Evolutionary conservation across 129 eudicot species (phyloP).

Genomic region (Ambrosia artemisiifolia): DNA sequence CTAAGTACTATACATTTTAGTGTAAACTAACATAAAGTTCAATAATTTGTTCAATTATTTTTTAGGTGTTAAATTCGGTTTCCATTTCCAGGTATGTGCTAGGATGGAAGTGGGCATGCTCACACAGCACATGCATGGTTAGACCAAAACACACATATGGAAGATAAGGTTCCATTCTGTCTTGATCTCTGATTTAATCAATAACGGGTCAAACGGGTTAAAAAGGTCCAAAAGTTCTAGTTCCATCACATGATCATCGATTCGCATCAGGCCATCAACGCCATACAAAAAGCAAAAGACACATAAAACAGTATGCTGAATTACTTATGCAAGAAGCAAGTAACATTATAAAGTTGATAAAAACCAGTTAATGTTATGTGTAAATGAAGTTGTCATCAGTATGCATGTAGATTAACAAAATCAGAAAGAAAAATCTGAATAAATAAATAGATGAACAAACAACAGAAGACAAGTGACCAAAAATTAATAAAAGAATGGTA

Average conservation of each 20-base stretch:
- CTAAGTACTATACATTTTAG: constrained; percentile 16
- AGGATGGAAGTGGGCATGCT: constrained; percentile 52
- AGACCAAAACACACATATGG: constrained; percentile 49
- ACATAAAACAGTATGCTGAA: constrained; percentile 12
- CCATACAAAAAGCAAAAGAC: background rate
- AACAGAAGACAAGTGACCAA: constrained; percentile 11
- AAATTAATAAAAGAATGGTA: constrained; percentile 59
- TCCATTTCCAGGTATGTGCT: constrained; percentile 58
- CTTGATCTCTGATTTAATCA: background rate
- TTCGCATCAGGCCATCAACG: constrained; percentile 56
- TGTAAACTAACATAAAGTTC: background rate
- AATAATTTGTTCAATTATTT: background rate
- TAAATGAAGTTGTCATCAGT: constrained; percentile 20
- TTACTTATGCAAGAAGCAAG: constrained; percentile 8
- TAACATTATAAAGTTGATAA: constrained; percentile 4
- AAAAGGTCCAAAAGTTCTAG: background rate
- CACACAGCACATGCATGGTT: constrained; percentile 81
- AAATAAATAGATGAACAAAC: constrained; percentile 17
- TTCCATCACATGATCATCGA: too few species aligned
- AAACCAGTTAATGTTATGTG: constrained; percentile 11
- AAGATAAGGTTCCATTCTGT: constrained; percentile 52
- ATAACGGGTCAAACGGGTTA: background rate
- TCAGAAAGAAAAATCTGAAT: constrained; percentile 20
- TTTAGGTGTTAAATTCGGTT: background rate
- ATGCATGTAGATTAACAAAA: constrained; percentile 22